Percentiles rank a stretch among this genome's conserved stretches.
These are phyloP conservation scores for Aspergillus sp. DNA, from an alignment of 2,329 filamentous ascomycete genomes.

Conservation along the genomic window DNA sequence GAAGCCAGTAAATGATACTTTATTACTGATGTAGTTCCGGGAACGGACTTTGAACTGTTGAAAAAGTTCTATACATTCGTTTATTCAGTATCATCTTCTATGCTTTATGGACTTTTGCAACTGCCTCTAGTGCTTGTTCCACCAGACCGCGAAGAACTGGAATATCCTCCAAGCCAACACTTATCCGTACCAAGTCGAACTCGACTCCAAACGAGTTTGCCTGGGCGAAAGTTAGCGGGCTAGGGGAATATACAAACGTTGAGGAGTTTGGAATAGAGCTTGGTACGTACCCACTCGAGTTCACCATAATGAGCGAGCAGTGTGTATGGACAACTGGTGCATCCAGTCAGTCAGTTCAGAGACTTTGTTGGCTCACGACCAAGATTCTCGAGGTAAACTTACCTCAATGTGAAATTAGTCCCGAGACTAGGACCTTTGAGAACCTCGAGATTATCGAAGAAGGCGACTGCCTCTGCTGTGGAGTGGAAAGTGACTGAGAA, in stretches of 20 bases:
- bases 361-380: background rate
- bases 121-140: conserved; percentile 68
- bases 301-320: conserved; percentile 90
- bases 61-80: background rate
- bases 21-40: background rate
- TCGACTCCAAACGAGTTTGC: conserved; percentile 80
- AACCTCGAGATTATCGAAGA: conserved; percentile 84
- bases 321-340: conserved; percentile 78
- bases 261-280: background rate
- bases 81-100: conserved; percentile 15
- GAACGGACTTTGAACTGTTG: background rate
- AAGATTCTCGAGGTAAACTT: conserved; percentile 17
- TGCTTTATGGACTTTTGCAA: conserved; percentile 35
- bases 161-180: conserved; percentile 84
- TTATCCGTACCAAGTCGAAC: conserved; percentile 78
- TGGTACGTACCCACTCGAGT: conserved; percentile 73
- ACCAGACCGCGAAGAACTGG: conserved; percentile 68
- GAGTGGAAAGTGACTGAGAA: conserved; percentile 81
- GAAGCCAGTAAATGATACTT: background rate
- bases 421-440: conserved; percentile 93
- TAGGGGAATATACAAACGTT: background rate
- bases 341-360: conserved; percentile 19
- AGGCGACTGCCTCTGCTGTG: conserved; percentile 72
- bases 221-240: conserved; percentile 35
- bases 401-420: conserved; percentile 90